A percentile compares a stretch with the other conserved stretches of the same genome.
Evolutionary conservation across 495 filamentous ascomycete genomes (phyloP).

Genomic region (Schizothecium vesticola): DNA sequence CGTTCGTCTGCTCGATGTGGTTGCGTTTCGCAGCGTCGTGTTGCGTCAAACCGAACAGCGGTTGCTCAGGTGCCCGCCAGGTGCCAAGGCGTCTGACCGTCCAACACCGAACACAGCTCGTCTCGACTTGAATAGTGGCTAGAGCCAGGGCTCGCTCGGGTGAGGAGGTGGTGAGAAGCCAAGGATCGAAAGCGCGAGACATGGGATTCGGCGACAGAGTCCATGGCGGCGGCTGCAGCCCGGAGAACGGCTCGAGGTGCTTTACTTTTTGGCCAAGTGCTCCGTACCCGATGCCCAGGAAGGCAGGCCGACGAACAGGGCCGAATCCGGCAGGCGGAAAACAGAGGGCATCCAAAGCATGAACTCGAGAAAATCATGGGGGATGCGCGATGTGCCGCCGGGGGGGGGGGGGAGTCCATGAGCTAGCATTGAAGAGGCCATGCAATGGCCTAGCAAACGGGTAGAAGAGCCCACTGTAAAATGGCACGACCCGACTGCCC

Average conservation of each 20-base stretch:
- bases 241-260: neutral
- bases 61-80: conserved; percentile 7
- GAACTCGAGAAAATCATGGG: neutral
- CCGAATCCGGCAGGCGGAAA: neutral
- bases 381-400: neutral
- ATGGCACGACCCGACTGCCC: neutral
- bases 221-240: neutral
- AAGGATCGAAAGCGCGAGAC: neutral
- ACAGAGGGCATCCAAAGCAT: conserved; percentile 2
- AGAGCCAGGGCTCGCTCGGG: neutral
- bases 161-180: neutral
- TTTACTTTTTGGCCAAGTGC: neutral
- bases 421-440: neutral
- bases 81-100: conserved; percentile 11
- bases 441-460: neutral
- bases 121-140: conserved; percentile 1
- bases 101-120: conserved; percentile 11
- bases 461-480: neutral
- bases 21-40: neutral
- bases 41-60: neutral
- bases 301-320: conserved; percentile 1
- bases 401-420: neutral
- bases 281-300: neutral
- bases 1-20: neutral
- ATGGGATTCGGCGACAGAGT: neutral